phyloP scores from a whole-genome alignment of 1,284 basidiomycete genomes.

The Hemileia vastatrix region DNA sequence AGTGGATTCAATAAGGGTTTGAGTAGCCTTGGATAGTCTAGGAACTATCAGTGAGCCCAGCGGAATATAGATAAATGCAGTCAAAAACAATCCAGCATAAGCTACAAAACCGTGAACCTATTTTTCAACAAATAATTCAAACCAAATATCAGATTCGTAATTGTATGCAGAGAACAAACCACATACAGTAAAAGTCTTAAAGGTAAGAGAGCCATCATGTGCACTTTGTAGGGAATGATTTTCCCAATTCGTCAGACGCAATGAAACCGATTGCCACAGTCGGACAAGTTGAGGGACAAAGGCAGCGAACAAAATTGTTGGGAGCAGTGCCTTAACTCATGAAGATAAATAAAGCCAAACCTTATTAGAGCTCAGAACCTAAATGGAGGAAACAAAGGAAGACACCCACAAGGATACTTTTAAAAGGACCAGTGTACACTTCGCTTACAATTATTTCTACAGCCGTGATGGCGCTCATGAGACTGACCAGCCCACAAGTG shows the following conservation, averaged over 20 bases:
- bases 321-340: conserved; percentile 53
- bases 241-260: conserved; percentile 73
- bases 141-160: conserved; percentile 49
- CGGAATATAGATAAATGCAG: conserved; percentile 43
- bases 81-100: conserved; percentile 20
- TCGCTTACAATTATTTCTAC: conserved; percentile 54
- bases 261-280: conserved; percentile 60
- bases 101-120: conserved; percentile 22
- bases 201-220: conserved; percentile 68
- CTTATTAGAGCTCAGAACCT: too few relatives aligned
- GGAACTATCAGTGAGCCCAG: conserved; percentile 39
- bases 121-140: too few relatives aligned
- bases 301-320: conserved; percentile 71
- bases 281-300: conserved; percentile 75
- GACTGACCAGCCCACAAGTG: conserved; percentile 1
- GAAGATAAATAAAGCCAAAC: neutral
- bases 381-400: neutral
- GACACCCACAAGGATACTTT: conserved; percentile 49
- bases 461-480: conserved; percentile 19
- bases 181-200: conserved; percentile 63
- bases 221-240: conserved; percentile 72
- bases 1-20: conserved; percentile 27
- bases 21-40: neutral
- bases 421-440: conserved; percentile 75
- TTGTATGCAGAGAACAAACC: conserved; percentile 55